Evolutionary conservation across 2,329 filamentous ascomycete genomes (phyloP), one percentile per base, ranked within the genome.

Genomic region (Fusarium avenaceum): DNA sequence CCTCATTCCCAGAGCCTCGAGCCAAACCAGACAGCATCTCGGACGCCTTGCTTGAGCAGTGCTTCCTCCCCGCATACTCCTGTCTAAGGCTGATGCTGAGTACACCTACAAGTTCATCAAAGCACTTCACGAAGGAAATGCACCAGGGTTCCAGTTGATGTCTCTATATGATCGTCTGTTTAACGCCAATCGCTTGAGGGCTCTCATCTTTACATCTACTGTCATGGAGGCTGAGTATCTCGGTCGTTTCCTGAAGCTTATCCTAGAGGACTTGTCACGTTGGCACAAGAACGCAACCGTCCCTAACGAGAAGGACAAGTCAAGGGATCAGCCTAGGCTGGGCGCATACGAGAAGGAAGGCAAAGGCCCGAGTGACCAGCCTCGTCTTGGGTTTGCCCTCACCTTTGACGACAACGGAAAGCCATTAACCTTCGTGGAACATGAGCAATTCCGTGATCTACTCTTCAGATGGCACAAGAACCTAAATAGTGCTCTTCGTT

Each of bases 401-500:
- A 87, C 86, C 19, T 85, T 96, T 59, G 89, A 92, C 67, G 83
- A 87, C 2, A 75, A 77, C 33, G 90, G 90, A 32, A 91, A 90
- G 65, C 90, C 92, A 1, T 85, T 87, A 17, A 85, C 84, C 2
- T 91, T 94, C 72, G 82, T 97, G 62, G 91, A 94, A 57, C 96
- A 93, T 77, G 92, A 94, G 68, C 89, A 93, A 55, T 99, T 96
- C 82, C 90, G 93, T 49, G 90, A 92, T 71, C 82, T 96, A 52
- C 84, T 97, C 32, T 96, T 92, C 82, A 92, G 92, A 72, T 98
- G 95, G 94, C 96, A 99, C 78, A 89, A 91, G 72, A 89, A 92
- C 67, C 82, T 99, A 43, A 92, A 91, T 72, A 87, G 83, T 49
- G 93, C 95, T 4, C 83, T 99, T 55, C 94, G 94, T 76, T 86